Base-by-base conservation (phyloP, 495 filamentous ascomycete species). In the Halenospora varia region DNA sequence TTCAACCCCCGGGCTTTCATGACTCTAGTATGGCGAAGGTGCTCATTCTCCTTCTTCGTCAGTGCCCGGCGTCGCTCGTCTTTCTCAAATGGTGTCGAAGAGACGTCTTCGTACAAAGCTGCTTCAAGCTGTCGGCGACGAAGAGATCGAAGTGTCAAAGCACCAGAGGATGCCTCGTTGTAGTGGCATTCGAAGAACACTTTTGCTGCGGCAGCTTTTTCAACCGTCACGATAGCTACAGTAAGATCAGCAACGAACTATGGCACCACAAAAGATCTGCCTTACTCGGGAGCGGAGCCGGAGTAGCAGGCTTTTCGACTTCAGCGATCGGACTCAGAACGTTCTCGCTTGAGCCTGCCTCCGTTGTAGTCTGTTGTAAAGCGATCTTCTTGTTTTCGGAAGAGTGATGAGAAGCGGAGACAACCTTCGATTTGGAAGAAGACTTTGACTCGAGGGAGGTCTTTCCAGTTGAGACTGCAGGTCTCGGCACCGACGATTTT, bases 151-250 rank as follows among this genome's bases (percentile, higher is more conserved):
- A 85, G 71, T 41, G 80, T 82, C 3, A 73, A 57, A 51, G 75
- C 63, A 26, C 71, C 70, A 26, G 73, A 69, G 41, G 87, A 78
- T 11, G 90, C 70, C 8, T 80, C 70, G 63, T 89, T 84, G 74
- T 89, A 96, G 63, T 92, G 79, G 2, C 85, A 89, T 64, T 97
- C 93, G 22, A 97, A 80, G 60, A 82, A 96, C 22, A 95, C 80
- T 70, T 96, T 96, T 26, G 90, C 87, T 9, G 88, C 86, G 0
- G 90, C 81, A 8, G 84, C 81, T 42, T 80, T 80, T 70, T 97
- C 93, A 2, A 89, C 86, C 0, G 90, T 96, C 10, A 81, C 60
- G 50, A 96, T 79, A 10, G 89, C 64, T 67, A 26, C 10, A 25
- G 20, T n/a, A 13, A 19, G 18, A 59, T 63, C 4, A 61, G 47